phyloP scores from a whole-genome alignment of 2,329 filamentous ascomycete species.

The Talaromyces verruculosus region DNA sequence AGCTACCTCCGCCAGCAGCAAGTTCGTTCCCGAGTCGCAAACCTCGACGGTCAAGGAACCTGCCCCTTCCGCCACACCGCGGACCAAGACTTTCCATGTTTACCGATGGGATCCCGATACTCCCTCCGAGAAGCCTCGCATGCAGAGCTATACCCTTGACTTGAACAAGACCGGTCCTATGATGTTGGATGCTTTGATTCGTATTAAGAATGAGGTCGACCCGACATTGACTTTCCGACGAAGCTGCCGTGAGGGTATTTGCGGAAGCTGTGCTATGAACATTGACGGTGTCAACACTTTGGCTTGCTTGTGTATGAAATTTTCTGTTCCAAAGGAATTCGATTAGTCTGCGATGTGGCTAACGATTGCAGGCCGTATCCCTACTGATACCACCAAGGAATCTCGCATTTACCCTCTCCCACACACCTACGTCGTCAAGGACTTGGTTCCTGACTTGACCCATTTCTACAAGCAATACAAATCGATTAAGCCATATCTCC shows the following conservation, averaged over 20 bases:
- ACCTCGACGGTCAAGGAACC: conserved; percentile 64
- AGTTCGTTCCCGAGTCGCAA: conserved; percentile 50
- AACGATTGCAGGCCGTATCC: conserved; percentile 74
- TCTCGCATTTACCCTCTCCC: conserved; percentile 96
- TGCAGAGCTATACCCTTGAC: conserved; percentile 94
- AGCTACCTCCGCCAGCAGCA: conserved; percentile 30
- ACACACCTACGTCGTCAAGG: conserved; percentile 99
- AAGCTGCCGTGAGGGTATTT: conserved; percentile 97
- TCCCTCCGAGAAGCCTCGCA: conserved; percentile 86
- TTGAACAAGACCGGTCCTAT: conserved; percentile 99
- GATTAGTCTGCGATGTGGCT: conserved; percentile 17
- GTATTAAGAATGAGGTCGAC: conserved; percentile 99
- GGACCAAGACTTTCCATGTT: conserved; percentile 93
- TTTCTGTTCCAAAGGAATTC: background rate
- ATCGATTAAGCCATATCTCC: conserved; percentile 97
- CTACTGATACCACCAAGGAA: conserved; percentile 74
- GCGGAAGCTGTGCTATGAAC: conserved; percentile 99
- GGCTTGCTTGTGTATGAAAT: conserved; percentile 83
- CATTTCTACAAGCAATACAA: conserved; percentile 99
- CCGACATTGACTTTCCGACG: conserved; percentile 93
- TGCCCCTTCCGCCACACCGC: conserved; percentile 55
- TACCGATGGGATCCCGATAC: conserved; percentile 98
- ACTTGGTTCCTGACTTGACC: conserved; percentile 94
- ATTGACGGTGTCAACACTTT: conserved; percentile 98
- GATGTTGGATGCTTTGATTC: conserved; percentile 93